Evolutionary conservation across 352 stramenopile species (phyloP), one percentile per base, ranked within the genome.

Genomic region (Phytophthora cactorum): DNA sequence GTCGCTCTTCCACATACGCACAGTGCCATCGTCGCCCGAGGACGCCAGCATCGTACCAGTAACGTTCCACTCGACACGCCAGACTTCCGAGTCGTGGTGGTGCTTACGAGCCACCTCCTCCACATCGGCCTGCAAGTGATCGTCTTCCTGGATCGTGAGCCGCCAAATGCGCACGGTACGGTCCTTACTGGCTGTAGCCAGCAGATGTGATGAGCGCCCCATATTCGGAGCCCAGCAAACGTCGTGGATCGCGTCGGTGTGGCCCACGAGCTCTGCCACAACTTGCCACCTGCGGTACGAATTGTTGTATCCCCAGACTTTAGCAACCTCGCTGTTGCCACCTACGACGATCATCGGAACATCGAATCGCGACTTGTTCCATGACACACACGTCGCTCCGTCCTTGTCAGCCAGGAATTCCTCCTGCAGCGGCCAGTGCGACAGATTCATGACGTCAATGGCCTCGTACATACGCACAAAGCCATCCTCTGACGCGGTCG

Each of bases 171-270:
- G 84, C 60, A 95, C 88, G 2, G 88, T 97, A 69, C 79, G 92
- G 76, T 98, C 95, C 64, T 96, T 97, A 44, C 90, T 97, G 17
- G 91, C 95, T 4, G 89, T 97, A 1, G 95, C 95, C 67, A 99
- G 89, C 34, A 97, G 84, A 74, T 99, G 96, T 72, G 94, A 93
- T 36, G 86, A 93, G 22, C 88, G 85, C 7, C 96, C 97, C 69
- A 99, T 97, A 80, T 98, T 98, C 7, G 97, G 95, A 38, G 97
- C 96, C 97, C 97, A 99, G 59, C 88, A 91, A 34, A 99, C 96
- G 80, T 98, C 96, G 71, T 98, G 86, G 51, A 99, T 97, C 50
- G 90, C 84, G 55, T 96, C 85, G 28, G 79, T 77, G 54, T 98
- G 93, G 41, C 88, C 91, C 34, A 78, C 73, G 2, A 98, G 81